Percentiles rank a stretch among this genome's conserved stretches.
Evolutionary conservation across 768 basidiomycete species (phyloP).

Genomic region (Boletus rubropictus): DNA sequence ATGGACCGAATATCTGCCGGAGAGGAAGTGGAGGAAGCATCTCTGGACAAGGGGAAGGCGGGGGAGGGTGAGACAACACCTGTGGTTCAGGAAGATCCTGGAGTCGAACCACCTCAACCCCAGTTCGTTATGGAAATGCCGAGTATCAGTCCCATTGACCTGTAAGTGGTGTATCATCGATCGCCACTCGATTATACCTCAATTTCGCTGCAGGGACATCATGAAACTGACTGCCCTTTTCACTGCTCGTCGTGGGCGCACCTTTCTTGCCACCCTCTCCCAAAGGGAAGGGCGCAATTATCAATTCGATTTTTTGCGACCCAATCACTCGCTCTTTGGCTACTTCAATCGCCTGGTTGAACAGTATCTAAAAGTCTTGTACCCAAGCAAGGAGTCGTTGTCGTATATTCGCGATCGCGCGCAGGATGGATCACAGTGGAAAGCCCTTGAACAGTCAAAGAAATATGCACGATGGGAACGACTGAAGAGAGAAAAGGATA

Average conservation of each 20-base stretch:
- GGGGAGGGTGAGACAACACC: constrained; percentile 30
- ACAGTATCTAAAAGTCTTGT: constrained; percentile 87
- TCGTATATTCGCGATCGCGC: constrained; percentile 66
- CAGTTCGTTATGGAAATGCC: constrained; percentile 86
- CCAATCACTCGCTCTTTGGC: constrained; percentile 91
- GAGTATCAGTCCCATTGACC: constrained; percentile 79
- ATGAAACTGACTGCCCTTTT: constrained; percentile 96
- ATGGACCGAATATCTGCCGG: constrained; percentile 79
- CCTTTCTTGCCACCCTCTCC: constrained; percentile 81
- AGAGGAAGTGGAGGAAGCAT: constrained; percentile 58
- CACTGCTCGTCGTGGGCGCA: constrained; percentile 84
- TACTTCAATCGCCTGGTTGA: constrained; percentile 98
- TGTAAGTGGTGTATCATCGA: constrained; percentile 53
- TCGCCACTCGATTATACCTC: background rate
- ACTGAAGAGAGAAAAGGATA: constrained; percentile 75
- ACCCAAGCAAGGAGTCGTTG: constrained; percentile 72
- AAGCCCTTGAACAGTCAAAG: constrained; percentile 66
- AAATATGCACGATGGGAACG: constrained; percentile 88
- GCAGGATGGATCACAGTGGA: constrained; percentile 66
- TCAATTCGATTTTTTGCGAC: constrained; percentile 96
- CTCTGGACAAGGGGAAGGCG: constrained; percentile 40
- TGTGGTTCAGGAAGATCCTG: constrained; percentile 50
- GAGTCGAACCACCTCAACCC: constrained; percentile 69
- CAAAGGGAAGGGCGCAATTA: constrained; percentile 89
- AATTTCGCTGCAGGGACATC: constrained; percentile 61